Conservation (phyloP, 257 asterid species). For the Plantago elongata region DNA sequence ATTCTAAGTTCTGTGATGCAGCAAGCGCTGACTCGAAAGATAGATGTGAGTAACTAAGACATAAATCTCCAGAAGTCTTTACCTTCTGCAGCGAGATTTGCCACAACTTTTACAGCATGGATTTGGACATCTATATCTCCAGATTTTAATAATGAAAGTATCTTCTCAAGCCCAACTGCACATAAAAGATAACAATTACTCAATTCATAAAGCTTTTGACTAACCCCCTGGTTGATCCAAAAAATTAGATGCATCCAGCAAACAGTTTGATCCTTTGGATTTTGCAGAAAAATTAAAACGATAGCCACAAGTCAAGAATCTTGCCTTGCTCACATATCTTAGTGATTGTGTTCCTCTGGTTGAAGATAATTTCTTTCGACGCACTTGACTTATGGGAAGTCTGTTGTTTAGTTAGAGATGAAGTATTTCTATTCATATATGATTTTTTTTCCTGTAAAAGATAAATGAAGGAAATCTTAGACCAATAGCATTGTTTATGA, state of each 20-base stretch:
- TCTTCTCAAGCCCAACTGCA: constrained; percentile 90
- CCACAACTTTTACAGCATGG: constrained; percentile 95
- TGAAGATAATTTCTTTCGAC: constrained; percentile 56
- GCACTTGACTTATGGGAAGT: constrained; percentile 31
- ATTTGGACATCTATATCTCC: constrained; percentile 79
- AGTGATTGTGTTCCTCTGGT: constrained; percentile 72
- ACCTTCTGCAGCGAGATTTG: constrained; percentile 99
- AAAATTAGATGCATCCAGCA: background rate
- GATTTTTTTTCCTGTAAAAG: constrained; percentile 67
- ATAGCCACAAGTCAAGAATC: constrained; percentile 19
- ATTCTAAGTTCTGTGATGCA: background rate
- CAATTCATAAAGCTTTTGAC: no score
- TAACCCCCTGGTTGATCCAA: no score
- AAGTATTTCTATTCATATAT: constrained; percentile 49
- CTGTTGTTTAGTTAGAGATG: constrained; percentile 30
- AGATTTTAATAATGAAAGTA: constrained; percentile 62
- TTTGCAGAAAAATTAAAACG: constrained; percentile 7
- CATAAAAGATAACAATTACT: background rate
- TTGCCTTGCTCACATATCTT: constrained; percentile 93
- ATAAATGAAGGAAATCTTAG: constrained; percentile 9
- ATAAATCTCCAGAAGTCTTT: constrained; percentile 8
- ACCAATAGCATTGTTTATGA: constrained; percentile 4
- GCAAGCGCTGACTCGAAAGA: constrained; percentile 1
- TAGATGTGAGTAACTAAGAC: background rate
- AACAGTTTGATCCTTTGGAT: background rate